phyloP scores from a whole-genome alignment of 2,329 filamentous ascomycete genomes.

The Fusarium devonianum region DNA sequence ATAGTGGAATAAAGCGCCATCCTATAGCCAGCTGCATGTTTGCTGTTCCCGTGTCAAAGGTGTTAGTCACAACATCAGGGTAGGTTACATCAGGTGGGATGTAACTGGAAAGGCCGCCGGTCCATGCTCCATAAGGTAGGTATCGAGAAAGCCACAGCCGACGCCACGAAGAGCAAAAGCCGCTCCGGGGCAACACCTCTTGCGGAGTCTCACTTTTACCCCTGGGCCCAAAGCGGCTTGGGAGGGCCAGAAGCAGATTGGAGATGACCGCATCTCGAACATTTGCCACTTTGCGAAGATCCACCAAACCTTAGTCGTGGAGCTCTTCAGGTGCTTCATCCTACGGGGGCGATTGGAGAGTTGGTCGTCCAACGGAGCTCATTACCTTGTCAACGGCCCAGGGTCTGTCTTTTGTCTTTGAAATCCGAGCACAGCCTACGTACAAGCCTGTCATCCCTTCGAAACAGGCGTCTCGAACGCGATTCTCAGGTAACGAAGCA shows the following conservation, averaged over 20 bases:
- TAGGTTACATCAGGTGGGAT: slow-evolving; percentile 17
- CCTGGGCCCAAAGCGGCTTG: slow-evolving; percentile 8
- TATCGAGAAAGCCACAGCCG: slow-evolving; percentile 31
- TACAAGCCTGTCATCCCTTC: not conserved
- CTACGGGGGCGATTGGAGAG: not conserved
- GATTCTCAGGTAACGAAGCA: not conserved
- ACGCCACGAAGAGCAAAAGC: slow-evolving; percentile 15
- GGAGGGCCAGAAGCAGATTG: not conserved
- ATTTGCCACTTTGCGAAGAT: slow-evolving; percentile 4
- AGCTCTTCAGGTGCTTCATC: slow-evolving; percentile 4
- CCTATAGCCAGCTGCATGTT: too few relatives aligned
- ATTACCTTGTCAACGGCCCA: slow-evolving; percentile 30
- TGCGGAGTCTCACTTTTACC: slow-evolving; percentile 7
- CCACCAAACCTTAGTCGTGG: slow-evolving; percentile 4
- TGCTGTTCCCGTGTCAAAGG: slow-evolving; percentile 1
- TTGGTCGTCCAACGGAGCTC: not conserved
- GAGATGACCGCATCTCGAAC: slow-evolving; percentile 7
- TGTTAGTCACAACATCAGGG: slow-evolving; percentile 8
- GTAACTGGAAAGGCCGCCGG: slow-evolving; percentile 27
- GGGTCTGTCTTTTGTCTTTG: not conserved
- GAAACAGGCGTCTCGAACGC: not conserved
- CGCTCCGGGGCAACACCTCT: not conserved
- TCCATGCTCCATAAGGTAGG: not conserved
- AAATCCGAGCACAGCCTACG: slow-evolving; percentile 10
- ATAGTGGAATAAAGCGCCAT: too few relatives aligned